A percentile compares a stretch with the other conserved stretches of the same genome.
phyloP scores from a whole-genome alignment of 768 basidiomycete species.

The Trametes cingulata region DNA sequence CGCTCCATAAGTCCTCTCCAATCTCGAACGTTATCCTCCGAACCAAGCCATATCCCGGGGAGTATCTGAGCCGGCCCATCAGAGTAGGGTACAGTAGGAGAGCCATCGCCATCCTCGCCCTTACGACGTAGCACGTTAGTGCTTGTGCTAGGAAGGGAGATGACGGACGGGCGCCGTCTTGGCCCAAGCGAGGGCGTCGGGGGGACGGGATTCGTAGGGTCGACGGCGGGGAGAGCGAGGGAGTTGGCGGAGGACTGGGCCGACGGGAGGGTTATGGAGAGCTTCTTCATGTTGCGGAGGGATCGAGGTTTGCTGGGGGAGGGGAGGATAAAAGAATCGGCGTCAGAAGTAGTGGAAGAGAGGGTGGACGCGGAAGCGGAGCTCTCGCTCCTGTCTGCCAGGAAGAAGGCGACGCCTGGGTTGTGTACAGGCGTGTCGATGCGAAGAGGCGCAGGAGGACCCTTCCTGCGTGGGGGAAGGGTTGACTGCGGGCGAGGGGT shows the following conservation, averaged over 20 bases:
- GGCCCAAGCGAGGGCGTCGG: constrained; percentile 34
- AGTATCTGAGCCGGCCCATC: constrained; percentile 84
- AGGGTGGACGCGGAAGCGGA: constrained; percentile 49
- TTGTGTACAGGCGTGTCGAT: constrained; percentile 54
- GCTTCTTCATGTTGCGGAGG: constrained; percentile 72
- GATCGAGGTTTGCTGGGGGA: constrained; percentile 44
- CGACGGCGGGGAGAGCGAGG: constrained; percentile 40
- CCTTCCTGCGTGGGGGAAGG: constrained; percentile 46
- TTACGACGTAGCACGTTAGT: constrained; percentile 61
- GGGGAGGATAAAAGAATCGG: constrained; percentile 47
- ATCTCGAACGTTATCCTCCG: constrained; percentile 89
- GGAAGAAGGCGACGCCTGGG: constrained; percentile 51
- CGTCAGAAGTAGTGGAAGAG: constrained; percentile 55
- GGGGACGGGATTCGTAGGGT: constrained; percentile 33
- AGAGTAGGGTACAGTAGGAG: constrained; percentile 67
- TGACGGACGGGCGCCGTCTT: constrained; percentile 65
- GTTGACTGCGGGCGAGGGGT: constrained; percentile 33
- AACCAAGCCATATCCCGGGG: constrained; percentile 87
- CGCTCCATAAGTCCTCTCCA: constrained; percentile 69
- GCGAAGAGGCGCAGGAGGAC: constrained; percentile 56
- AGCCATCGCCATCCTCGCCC: constrained; percentile 53
- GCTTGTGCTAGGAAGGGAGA: constrained; percentile 65
- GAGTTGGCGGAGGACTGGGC: constrained; percentile 59
- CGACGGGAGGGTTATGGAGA: constrained; percentile 68
- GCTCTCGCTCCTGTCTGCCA: constrained; percentile 44